Evolutionary conservation across 2,329 filamentous ascomycete genomes (phyloP).

Genomic region (Tolypocladium amazonense): DNA sequence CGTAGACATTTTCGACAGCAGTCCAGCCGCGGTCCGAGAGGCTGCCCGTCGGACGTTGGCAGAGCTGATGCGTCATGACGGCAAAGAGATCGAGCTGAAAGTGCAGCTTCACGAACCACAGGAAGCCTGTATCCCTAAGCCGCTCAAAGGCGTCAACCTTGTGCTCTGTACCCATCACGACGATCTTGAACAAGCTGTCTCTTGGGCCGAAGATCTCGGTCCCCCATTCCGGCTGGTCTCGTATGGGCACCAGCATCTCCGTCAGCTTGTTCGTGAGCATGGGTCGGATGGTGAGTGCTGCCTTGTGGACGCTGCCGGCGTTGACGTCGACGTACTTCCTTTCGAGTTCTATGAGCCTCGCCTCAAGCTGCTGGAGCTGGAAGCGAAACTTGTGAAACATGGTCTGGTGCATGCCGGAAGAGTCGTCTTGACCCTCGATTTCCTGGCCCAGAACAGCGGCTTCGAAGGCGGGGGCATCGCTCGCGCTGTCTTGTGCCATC

Average conservation of each 20-base stretch:
- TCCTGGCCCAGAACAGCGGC: constrained; percentile 36
- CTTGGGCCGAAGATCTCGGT: constrained; percentile 36
- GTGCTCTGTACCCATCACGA: constrained; percentile 37
- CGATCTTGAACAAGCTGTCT: constrained; percentile 46
- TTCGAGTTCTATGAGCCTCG: constrained; percentile 33
- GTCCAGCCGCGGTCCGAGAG: constrained; percentile 45
- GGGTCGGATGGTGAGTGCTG: constrained; percentile 35
- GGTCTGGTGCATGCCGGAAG: constrained; percentile 3
- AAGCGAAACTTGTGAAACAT: constrained; percentile 29
- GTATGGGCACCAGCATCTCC: constrained; percentile 35
- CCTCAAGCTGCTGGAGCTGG: constrained; percentile 31
- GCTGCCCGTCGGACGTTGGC: constrained; percentile 33
- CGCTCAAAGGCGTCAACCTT: constrained; percentile 32
- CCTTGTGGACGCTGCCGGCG: constrained; percentile 40
- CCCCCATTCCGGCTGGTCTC: constrained; percentile 36
- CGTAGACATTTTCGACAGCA: constrained; percentile 34
- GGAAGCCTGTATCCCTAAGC: constrained; percentile 34
- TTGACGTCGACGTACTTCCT: constrained; percentile 37
- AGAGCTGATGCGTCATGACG: constrained; percentile 44
- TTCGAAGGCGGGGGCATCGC: constrained; percentile 36
- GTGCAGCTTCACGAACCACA: constrained; percentile 44
- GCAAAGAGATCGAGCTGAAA: constrained; percentile 47
- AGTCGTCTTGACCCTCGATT: constrained; percentile 15
- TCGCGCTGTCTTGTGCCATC: constrained; percentile 27
- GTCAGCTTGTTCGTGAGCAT: constrained; percentile 39